Evolutionary conservation across 2,329 filamentous ascomycete species (phyloP), one percentile per base, ranked within the genome.

Genomic region (Bipolaris zeicola): DNA sequence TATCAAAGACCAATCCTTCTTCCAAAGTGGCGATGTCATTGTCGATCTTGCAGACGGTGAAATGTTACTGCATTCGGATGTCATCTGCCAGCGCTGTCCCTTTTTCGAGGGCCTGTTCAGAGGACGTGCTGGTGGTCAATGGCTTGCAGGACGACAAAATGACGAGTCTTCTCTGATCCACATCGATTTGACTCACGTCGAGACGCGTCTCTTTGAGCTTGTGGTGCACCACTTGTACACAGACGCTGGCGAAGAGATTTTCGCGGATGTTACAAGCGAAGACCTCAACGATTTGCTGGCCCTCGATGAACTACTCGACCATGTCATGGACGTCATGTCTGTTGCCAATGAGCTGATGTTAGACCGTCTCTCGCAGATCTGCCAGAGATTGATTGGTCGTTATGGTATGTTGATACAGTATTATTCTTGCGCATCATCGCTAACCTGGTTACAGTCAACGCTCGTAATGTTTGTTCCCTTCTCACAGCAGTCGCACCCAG

Each of bases 291-390:
- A 77, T 38, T 60, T 74, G 10, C 64, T 76, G 13, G 75, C 75
- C 22, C 63, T 96, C 5, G 92, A 97, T 63, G 89, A 92, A 43
- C 92, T 96, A 61, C 86, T 93, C 4, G 92, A 98, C 66, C 80
- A 95, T n/a, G 83, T 97, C 7, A 84, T 98, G 78, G 92, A 96
- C 66, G 90, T 98, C 42, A 89, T 98, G 84, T 87, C 87, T 53
- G 89, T 91, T 50, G 92, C 93, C 11, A 95, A 99, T 71, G 94
- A 99, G 75, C 80, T 99, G 55, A 97, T 99, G 93, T 83, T 99
- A 44, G 92, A 97, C 72, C 85, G 93, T 6, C 79, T 99, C 5
- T 92, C 91, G 5, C 91, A 96, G 72, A 87, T 96, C 26, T 98
- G 95, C 73, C 95, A 99, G 73, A 87, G 85, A 56, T 79, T 92